Percentiles rank a stretch among this genome's conserved stretches.
Evolutionary conservation across 192 early-diverging fungal species (phyloP).

Genomic region (Backusella westeae): DNA sequence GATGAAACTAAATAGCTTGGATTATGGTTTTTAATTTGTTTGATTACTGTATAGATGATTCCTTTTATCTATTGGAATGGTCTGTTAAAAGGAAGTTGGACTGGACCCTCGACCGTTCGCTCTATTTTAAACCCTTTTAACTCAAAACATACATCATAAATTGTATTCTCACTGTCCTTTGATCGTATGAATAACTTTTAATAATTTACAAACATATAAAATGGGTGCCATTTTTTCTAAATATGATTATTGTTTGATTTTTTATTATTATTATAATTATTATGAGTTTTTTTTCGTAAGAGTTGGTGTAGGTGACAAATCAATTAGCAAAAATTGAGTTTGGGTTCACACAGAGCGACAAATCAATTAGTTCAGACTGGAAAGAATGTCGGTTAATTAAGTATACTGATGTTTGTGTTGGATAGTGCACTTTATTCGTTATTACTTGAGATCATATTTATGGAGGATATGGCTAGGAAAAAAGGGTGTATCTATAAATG

Average conservation of each 20-base stretch:
- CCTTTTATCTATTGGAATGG: constrained; percentile 82
- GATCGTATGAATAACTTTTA: not conserved
- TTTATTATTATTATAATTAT: not conserved
- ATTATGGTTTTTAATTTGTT: not conserved
- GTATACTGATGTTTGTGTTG: no score
- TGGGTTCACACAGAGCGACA: no score
- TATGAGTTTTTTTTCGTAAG: no score
- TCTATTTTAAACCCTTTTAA: constrained; percentile 42
- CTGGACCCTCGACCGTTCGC: constrained; percentile 64
- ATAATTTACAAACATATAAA: not conserved
- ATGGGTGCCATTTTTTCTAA: not conserved
- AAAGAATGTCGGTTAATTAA: no score
- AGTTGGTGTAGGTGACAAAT: no score
- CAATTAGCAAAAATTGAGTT: no score
- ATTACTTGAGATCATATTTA: no score
- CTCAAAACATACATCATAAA: constrained; percentile 11
- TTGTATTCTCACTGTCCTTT: not conserved
- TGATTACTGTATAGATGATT: constrained; percentile 45
- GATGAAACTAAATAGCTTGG: not conserved
- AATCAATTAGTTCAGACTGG: no score
- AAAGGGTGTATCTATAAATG: no score
- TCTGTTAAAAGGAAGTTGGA: constrained; percentile 78
- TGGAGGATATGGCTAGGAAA: no score
- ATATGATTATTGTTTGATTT: not conserved
- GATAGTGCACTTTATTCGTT: no score